Evolutionary conservation across 108 stramenopile species (phyloP).

Genomic region (Skeletonema menzelii): DNA sequence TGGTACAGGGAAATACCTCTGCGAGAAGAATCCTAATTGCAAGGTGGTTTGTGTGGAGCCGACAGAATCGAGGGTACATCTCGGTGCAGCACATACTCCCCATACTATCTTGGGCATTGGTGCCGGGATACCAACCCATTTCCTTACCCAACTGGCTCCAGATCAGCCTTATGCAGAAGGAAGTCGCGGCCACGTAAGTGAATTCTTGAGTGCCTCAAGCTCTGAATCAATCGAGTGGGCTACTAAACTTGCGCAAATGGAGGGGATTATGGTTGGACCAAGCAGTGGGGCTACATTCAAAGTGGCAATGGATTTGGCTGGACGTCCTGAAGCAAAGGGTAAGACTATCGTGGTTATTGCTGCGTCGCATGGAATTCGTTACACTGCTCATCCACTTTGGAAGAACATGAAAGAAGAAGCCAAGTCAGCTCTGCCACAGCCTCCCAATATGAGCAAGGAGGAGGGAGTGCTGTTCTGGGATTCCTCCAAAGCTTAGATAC

Average conservation of each 20-base stretch:
- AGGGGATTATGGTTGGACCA: constrained; percentile 8
- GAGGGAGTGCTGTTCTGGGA: constrained; percentile 15
- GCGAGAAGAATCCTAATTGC: constrained; percentile 2
- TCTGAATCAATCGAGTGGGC: constrained; percentile 9
- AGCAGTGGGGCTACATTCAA: neutral
- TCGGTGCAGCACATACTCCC: neutral
- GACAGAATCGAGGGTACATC: constrained; percentile 1
- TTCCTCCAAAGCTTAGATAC: neutral
- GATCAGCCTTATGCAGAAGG: constrained; percentile 14
- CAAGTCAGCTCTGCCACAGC: constrained; percentile 17
- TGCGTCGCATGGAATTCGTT: constrained; percentile 11
- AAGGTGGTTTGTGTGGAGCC: constrained; percentile 12
- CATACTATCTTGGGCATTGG: constrained; percentile 18
- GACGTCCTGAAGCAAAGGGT: constrained; percentile 1
- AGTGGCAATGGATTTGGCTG: neutral
- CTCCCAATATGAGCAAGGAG: constrained; percentile 18
- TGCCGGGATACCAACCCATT: constrained; percentile 9
- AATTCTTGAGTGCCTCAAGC: constrained; percentile 9
- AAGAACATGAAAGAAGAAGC: constrained; percentile 11
- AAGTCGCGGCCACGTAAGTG: constrained; percentile 12
- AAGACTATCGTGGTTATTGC: constrained; percentile 2
- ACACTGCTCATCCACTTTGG: constrained; percentile 28
- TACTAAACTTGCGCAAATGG: neutral
- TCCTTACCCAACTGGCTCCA: constrained; percentile 16
- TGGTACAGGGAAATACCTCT: constrained; percentile 27